Evolutionary conservation across 768 basidiomycete genomes (phyloP).

Genomic region (Suillus discolor): DNA sequence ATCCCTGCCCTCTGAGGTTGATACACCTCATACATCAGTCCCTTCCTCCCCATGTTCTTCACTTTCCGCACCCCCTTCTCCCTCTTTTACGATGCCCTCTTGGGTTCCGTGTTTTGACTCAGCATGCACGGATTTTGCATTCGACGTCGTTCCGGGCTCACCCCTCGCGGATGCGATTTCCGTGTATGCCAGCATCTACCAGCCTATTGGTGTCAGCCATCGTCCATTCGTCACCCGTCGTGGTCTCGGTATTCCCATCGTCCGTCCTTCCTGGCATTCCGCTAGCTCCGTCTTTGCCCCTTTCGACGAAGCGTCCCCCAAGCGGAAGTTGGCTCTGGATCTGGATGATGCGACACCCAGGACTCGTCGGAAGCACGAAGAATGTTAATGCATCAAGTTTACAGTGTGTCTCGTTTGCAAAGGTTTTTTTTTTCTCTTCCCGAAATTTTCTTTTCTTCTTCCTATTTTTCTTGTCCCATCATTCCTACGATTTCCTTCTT

Average conservation of each 20-base stretch:
- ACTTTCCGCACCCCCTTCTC: background rate
- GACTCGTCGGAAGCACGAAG: background rate
- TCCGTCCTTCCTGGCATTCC: background rate
- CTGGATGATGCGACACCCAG: background rate
- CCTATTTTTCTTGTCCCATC: background rate
- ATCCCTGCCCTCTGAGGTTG: background rate
- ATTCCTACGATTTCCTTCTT: background rate
- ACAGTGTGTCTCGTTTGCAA: background rate
- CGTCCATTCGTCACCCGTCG: background rate
- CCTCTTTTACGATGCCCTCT: background rate
- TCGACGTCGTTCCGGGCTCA: background rate
- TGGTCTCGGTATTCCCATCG: background rate
- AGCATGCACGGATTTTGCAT: background rate
- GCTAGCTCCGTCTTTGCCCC: background rate
- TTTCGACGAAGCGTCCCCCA: background rate
- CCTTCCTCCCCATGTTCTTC: background rate
- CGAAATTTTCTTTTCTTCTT: background rate
- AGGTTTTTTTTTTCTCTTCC: background rate
- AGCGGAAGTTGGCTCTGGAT: background rate
- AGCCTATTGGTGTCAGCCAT: background rate
- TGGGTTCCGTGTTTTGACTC: conserved; percentile 1
- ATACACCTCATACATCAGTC: background rate
- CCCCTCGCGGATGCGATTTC: background rate
- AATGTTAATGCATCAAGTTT: background rate
- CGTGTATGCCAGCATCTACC: background rate